phyloP scores from a whole-genome alignment of 148 eudicot species.

The Rhododendron ferrugineum region DNA sequence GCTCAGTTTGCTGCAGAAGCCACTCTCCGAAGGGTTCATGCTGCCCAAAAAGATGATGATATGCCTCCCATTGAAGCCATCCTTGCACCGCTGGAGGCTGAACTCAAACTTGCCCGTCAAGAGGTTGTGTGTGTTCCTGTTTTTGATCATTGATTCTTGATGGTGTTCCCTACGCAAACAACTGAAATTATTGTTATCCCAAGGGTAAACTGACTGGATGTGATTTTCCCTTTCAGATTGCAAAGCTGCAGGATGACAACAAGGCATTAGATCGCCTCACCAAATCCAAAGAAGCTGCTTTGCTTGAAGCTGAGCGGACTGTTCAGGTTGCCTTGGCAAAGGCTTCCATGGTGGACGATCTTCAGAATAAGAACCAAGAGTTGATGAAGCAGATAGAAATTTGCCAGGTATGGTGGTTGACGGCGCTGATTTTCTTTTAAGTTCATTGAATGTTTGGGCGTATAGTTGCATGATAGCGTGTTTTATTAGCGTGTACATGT shows the following conservation, averaged over 20 bases:
- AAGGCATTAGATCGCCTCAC: slow-evolving; percentile 73
- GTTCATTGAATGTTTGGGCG: background rate
- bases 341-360: slow-evolving; percentile 83
- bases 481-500: background rate
- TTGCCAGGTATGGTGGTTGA: slow-evolving; percentile 45
- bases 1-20: slow-evolving; percentile 93
- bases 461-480: background rate
- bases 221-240: slow-evolving; percentile 40
- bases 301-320: slow-evolving; percentile 73
- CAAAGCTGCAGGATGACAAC: slow-evolving; percentile 77
- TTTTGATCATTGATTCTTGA: background rate
- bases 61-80: slow-evolving; percentile 91
- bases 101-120: slow-evolving; percentile 71
- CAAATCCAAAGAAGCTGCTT: slow-evolving; percentile 79
- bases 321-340: slow-evolving; percentile 70
- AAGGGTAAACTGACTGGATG: background rate
- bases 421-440: background rate
- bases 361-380: slow-evolving; percentile 83
- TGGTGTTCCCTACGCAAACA: background rate
- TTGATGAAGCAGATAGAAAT: slow-evolving; percentile 82
- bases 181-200: background rate
- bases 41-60: slow-evolving; percentile 82
- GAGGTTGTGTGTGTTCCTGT: slow-evolving; percentile 33
- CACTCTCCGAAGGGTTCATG: slow-evolving; percentile 77
- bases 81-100: slow-evolving; percentile 76